Evolutionary conservation across 345 rosid species (phyloP).

Genomic region (Kernera saxatilis): DNA sequence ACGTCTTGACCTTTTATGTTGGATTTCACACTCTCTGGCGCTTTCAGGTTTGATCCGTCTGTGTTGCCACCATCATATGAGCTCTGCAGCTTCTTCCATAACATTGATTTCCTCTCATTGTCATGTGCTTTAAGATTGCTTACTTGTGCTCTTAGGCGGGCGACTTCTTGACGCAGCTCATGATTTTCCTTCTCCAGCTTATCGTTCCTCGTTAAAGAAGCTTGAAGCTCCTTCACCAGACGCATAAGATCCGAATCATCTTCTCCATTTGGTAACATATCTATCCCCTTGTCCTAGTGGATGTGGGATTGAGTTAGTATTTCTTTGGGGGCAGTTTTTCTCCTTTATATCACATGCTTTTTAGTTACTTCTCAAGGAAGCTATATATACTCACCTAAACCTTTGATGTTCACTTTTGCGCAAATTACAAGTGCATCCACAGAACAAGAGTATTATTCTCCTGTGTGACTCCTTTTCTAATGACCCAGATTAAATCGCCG

Average conservation of each 20-base stretch:
- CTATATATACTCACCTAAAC: constrained; percentile 25
- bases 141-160: constrained; percentile 64
- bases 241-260: constrained; percentile 46
- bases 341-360: constrained; percentile 18
- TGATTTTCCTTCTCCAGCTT: constrained; percentile 69
- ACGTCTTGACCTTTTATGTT: constrained; percentile 29
- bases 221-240: constrained; percentile 66
- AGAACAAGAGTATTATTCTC: neutral
- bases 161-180: constrained; percentile 63
- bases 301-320: constrained; percentile 9
- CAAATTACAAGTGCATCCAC: constrained; percentile 4
- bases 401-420: constrained; percentile 23
- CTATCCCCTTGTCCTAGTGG: neutral
- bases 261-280: constrained; percentile 43
- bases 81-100: constrained; percentile 88
- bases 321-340: neutral
- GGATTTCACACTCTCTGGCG: constrained; percentile 34
- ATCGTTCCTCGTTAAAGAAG: constrained; percentile 43
- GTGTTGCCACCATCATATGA: constrained; percentile 36
- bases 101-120: constrained; percentile 74
- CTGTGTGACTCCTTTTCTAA: neutral
- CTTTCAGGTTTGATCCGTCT: constrained; percentile 41
- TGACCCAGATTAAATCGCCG: neutral
- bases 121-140: constrained; percentile 72
- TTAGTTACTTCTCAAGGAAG: constrained; percentile 16